Base-by-base conservation (phyloP, 2,329 filamentous ascomycete species). In the Coleophoma eucalyptorum region DNA sequence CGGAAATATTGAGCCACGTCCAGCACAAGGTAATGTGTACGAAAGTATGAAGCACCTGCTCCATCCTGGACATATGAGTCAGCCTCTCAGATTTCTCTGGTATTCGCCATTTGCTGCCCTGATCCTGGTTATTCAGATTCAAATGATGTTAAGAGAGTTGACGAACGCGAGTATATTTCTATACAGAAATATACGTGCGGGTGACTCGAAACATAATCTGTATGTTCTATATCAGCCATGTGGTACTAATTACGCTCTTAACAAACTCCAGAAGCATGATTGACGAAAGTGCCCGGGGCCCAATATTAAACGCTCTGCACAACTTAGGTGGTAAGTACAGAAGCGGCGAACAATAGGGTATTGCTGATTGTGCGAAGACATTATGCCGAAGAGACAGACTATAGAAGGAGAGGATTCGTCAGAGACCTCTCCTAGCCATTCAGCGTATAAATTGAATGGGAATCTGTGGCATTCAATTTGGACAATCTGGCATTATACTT, bases 21-120 rank as follows among this genome's bases (percentile, higher is more conserved):
- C 42, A 11, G 42, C 42, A 7, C 42, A 44, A 5, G 42, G 42
- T 7, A 8, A 31, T 5, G 13, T 44, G 18, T 44, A 44, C 10
- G 19, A 44, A 33, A 44, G 42, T 32, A 44, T 44, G 42, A 44
- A 31, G 42, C 42, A 44, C n/a, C n/a, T 44, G 13, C 21, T 44
- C 10, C 42, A 44, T 44, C 42, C 42, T 4, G 42, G 42, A 5
- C 19, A 12, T 5, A 31, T 31, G 13, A 26, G 42, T 12, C 20
- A 26, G 16, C 31, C 42, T 16, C 31, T 44, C 20, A 44, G 31
- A 31, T 16, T 44, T 5, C 16, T 44, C 3, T 44, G 42, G 42
- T 44, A 44, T 44, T 44, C 42, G 10, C 42, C 42, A 15, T 44
- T 44, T 44, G 42, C 42, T 21, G 19, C 42, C 31, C 13, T 44